These are phyloP conservation scores for Suillus subalutaceus DNA, from an alignment of 768 basidiomycete genomes.

Conservation along the genomic window DNA sequence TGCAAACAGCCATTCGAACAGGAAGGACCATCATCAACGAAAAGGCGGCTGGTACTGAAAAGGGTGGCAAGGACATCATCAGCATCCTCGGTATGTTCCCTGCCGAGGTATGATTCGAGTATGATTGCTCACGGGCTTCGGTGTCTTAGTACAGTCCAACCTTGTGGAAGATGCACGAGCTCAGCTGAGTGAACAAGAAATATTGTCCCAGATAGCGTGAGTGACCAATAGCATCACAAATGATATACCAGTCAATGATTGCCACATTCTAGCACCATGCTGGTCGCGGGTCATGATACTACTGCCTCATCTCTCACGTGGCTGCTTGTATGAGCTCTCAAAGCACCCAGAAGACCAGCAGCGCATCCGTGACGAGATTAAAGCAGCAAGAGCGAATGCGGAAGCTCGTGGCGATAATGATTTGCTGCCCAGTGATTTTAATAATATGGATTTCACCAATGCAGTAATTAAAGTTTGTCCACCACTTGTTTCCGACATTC, in stretches of 20 bases:
- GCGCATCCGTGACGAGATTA: constrained; percentile 21
- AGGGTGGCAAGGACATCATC: constrained; percentile 35
- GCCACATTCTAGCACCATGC: constrained; percentile 22
- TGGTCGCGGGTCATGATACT: constrained; percentile 25
- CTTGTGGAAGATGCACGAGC: constrained; percentile 28
- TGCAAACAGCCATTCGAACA: constrained; percentile 25
- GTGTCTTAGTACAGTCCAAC: constrained; percentile 33
- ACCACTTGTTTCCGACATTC: background rate
- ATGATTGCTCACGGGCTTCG: background rate
- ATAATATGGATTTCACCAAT: constrained; percentile 34
- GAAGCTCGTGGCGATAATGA: constrained; percentile 27
- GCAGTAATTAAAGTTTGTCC: constrained; percentile 36
- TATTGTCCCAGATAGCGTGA: constrained; percentile 36
- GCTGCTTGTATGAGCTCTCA: constrained; percentile 19
- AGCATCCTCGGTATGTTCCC: constrained; percentile 32
- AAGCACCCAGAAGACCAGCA: constrained; percentile 21
- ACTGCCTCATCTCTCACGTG: constrained; percentile 17
- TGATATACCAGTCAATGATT: constrained; percentile 24
- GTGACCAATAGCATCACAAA: constrained; percentile 18
- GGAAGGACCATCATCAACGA: constrained; percentile 25
- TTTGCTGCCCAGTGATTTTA: constrained; percentile 34
- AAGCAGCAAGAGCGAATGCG: constrained; percentile 21
- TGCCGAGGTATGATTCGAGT: background rate
- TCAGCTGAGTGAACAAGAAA: constrained; percentile 33
- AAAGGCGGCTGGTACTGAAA: constrained; percentile 22